phyloP scores from a whole-genome alignment of 2,329 filamentous ascomycete species.

The Rhynchosporium secalis region DNA sequence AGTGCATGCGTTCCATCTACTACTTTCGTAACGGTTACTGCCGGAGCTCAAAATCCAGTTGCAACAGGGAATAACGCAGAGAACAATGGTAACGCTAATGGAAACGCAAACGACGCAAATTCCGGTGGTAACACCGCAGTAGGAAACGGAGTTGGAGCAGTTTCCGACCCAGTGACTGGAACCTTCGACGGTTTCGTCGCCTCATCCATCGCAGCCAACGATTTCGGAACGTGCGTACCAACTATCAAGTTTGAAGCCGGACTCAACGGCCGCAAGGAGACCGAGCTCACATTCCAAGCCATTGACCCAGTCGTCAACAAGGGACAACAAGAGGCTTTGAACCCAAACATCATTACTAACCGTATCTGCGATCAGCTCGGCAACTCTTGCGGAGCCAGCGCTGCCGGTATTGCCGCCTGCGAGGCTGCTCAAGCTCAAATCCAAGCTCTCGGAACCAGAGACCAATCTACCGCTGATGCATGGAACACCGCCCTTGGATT shows the following conservation, averaged over 20 bases:
- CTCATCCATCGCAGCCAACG: constrained; percentile 39
- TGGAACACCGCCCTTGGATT: constrained; percentile 45
- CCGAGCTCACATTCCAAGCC: constrained; percentile 68
- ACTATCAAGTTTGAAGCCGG: constrained; percentile 58
- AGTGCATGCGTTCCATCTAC: constrained; percentile 20
- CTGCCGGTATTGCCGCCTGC: constrained; percentile 57
- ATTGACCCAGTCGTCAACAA: constrained; percentile 59
- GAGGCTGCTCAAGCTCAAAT: constrained; percentile 54
- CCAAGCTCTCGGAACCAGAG: constrained; percentile 49
- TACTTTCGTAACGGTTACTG: constrained; percentile 27
- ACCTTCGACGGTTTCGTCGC: constrained; percentile 25
- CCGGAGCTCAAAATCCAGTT: not conserved
- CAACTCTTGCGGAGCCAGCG: constrained; percentile 65
- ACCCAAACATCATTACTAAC: constrained; percentile 74
- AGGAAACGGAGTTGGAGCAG: constrained; percentile 14
- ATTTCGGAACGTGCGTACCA: constrained; percentile 52
- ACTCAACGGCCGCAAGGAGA: constrained; percentile 50
- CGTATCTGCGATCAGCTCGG: constrained; percentile 68
- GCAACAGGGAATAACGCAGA: constrained; percentile 7
- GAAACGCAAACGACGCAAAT: no score
- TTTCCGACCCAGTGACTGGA: constrained; percentile 20
- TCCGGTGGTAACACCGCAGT: constrained; percentile 1
- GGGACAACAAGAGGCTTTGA: constrained; percentile 66
- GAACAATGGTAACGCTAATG: constrained; percentile 10
- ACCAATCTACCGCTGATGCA: constrained; percentile 49